Conservation (phyloP, 2,329 filamentous ascomycete genomes). For the Fusarium torreyae region DNA sequence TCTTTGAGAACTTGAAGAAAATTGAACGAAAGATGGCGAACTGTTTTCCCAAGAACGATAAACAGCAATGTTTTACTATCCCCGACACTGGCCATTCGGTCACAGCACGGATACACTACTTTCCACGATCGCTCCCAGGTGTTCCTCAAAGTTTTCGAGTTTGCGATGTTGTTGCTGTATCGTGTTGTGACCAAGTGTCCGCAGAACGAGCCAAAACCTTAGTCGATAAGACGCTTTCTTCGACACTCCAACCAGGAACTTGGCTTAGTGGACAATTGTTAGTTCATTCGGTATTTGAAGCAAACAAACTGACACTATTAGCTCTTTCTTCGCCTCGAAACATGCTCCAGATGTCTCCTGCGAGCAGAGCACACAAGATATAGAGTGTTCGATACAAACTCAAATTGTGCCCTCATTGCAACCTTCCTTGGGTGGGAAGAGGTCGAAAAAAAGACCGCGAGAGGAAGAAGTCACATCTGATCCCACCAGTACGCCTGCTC, state of each 20-base stretch:
- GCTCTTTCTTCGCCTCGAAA: neutral
- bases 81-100: neutral
- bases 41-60: neutral
- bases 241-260: neutral
- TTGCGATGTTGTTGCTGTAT: neutral
- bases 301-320: neutral
- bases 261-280: constrained; percentile 2
- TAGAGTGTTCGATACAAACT: neutral
- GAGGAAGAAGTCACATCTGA: neutral
- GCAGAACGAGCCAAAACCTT: neutral
- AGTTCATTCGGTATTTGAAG: neutral
- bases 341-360: neutral
- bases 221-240: neutral
- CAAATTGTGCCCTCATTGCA: neutral
- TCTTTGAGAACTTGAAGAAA: neutral
- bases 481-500: neutral
- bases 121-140: neutral
- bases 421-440: neutral
- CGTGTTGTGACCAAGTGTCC: neutral
- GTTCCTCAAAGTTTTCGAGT: constrained; percentile 1
- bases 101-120: neutral
- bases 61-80: neutral
- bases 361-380: neutral
- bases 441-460: neutral
- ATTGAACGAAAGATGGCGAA: neutral